These are phyloP conservation scores for Gamarada debralockiae DNA, from an alignment of 495 filamentous ascomycete species.

Conservation along the genomic window DNA sequence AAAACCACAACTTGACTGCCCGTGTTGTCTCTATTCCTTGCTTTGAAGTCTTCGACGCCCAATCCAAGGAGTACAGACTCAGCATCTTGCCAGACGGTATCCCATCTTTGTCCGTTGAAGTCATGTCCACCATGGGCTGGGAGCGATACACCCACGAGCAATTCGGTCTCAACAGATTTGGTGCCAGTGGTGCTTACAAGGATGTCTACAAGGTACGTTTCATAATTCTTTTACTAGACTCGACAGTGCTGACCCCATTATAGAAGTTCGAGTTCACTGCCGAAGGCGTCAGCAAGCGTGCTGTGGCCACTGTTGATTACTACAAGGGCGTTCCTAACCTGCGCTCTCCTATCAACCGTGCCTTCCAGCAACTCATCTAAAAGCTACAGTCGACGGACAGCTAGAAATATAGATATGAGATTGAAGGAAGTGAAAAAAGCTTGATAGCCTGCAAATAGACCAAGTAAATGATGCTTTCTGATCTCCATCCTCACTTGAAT, in stretches of 20 bases:
- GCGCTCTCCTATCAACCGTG: conserved; percentile 93
- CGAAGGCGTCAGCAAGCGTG: conserved; percentile 93
- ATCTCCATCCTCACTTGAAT: too few species aligned
- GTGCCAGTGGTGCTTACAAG: conserved; percentile 95
- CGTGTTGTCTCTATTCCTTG: conserved; percentile 96
- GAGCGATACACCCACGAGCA: conserved; percentile 98
- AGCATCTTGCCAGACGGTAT: conserved; percentile 90
- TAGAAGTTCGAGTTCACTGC: conserved; percentile 99
- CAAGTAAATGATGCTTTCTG: too few species aligned
- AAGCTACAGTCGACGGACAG: too few species aligned
- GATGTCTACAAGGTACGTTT: conserved; percentile 86
- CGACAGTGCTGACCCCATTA: conserved; percentile 28
- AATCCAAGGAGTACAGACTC: conserved; percentile 90
- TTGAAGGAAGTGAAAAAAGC: not conserved
- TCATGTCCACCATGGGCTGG: conserved; percentile 90
- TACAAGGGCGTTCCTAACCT: conserved; percentile 88
- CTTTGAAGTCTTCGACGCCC: conserved; percentile 94
- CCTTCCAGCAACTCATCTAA: conserved; percentile 82
- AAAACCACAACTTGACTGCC: conserved; percentile 74
- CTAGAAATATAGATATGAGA: too few species aligned
- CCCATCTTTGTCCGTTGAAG: conserved; percentile 90
- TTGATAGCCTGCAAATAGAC: not conserved
- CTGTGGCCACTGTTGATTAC: conserved; percentile 85
- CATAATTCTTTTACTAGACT: not conserved
- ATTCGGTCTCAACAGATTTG: conserved; percentile 98